Base-by-base conservation (phyloP, 768 basidiomycete genomes). In the Russula abietina region DNA sequence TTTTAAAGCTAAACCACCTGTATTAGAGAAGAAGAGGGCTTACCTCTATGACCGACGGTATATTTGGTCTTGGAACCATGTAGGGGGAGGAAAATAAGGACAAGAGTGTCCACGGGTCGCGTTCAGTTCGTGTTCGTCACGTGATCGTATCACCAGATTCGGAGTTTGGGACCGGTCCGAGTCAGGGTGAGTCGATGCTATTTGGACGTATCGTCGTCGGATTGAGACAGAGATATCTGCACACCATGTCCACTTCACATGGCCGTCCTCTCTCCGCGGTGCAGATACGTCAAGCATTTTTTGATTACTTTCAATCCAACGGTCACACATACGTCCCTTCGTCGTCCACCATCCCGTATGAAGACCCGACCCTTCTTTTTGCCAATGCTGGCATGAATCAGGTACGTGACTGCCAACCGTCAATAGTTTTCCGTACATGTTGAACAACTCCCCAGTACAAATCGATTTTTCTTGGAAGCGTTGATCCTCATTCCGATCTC, bases 351-450 rank as follows among this genome's bases (percentile, higher is more conserved):
- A 89, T 99, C 67, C 97, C 97, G 1, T 98, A 91, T 73, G 97
- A 98, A 62, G 97, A 98, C 76, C 96, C 96, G 2, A 98, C 97
- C 17, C 81, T 99, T 41, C 85, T 98, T 59, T 99, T 99, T 70
- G 93, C 94, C 62, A 99, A 99, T 80, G 96, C 96, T 67, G 97
- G 97, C 63, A 96, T 94, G 92, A 94, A 94, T 72, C 92, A 93
- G 81, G 90, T 84, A 68, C 39, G 77, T 67, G 19, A 30, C 17
- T n/a, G 7, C 41, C 38, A n/a, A 12, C 22, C 30, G 7, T 14
- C n/a, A 16, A 36, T 33, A 38, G 11, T 11, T 38, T 11, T 12
- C 33, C 5, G 19, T 36, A 32, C 43, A 49, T 28, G 12, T 14
- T 19, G 17, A 12, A 65, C 55, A 67, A 68, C n/a, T 54, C 67